These are phyloP conservation scores for Avena sativa DNA, from an alignment of 176 grass and related monocot genomes.

Conservation along the genomic window DNA sequence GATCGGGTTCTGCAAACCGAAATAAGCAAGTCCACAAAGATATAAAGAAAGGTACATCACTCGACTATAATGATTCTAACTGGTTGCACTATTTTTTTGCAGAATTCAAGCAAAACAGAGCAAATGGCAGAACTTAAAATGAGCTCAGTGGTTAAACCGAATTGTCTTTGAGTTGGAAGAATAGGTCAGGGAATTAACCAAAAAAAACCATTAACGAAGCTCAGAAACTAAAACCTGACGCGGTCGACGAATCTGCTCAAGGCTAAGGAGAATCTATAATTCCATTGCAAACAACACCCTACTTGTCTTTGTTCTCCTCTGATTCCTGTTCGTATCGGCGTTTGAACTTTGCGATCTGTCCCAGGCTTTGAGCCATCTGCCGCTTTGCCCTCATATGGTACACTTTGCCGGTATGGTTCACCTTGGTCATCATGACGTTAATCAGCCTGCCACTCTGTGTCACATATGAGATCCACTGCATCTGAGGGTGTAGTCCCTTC, in stretches of 20 bases:
- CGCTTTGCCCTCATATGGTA: conserved; percentile 67
- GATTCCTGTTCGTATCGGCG: conserved; percentile 46
- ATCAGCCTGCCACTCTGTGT: conserved; percentile 67
- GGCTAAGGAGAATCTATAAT: not conserved
- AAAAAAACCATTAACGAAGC: not conserved
- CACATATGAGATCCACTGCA: conserved; percentile 74
- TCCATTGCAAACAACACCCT: not conserved
- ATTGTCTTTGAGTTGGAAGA: not conserved
- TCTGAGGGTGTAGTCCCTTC: conserved; percentile 71
- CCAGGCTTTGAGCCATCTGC: conserved; percentile 67
- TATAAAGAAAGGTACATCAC: no score
- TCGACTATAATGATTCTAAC: no score
- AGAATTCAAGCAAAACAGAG: not conserved
- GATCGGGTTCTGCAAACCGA: no score
- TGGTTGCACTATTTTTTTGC: no score
- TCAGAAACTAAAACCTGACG: not conserved
- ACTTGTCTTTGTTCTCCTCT: conserved; percentile 44
- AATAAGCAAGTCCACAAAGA: no score
- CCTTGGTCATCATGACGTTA: conserved; percentile 64
- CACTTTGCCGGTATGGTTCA: conserved; percentile 52
- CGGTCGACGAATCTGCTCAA: not conserved
- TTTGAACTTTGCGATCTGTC: conserved; percentile 57
- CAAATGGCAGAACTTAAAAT: not conserved
- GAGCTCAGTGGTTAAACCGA: not conserved
- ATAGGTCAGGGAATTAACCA: not conserved